phyloP scores from a whole-genome alignment of 352 stramenopile species.

The Sclerospora graminicola region DNA sequence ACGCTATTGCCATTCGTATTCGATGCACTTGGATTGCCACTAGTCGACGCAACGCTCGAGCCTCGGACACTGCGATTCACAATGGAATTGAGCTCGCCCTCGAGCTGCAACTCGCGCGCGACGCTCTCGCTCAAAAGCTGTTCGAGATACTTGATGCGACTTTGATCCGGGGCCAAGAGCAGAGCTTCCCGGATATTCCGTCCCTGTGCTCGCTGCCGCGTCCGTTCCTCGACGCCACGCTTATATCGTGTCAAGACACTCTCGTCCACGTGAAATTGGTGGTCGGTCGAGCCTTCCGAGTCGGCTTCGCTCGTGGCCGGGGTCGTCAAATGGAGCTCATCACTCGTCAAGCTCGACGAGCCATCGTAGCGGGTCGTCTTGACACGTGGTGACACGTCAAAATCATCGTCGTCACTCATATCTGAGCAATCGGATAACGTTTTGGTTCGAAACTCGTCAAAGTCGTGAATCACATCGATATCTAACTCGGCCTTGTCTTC shows the following conservation, averaged over 20 bases:
- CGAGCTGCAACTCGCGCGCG: slow-evolving; percentile 71
- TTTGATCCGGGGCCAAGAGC: slow-evolving; percentile 64
- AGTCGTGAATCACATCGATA: slow-evolving; percentile 79
- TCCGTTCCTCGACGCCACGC: slow-evolving; percentile 55
- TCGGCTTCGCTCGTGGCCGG: slow-evolving; percentile 21
- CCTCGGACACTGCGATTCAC: slow-evolving; percentile 25
- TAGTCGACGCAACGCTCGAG: slow-evolving; percentile 1
- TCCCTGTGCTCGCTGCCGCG: slow-evolving; percentile 62
- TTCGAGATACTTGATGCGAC: slow-evolving; percentile 82
- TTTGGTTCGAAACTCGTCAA: slow-evolving; percentile 57
- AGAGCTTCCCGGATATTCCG: slow-evolving; percentile 73
- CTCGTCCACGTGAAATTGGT: slow-evolving; percentile 30
- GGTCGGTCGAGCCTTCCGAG: slow-evolving; percentile 11
- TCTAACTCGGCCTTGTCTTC: slow-evolving; percentile 66
- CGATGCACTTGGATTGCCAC: slow-evolving; percentile 4
- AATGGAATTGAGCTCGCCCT: slow-evolving; percentile 65
- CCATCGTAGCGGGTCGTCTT: slow-evolving; percentile 27
- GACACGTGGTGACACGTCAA: slow-evolving; percentile 24
- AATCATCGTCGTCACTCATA: slow-evolving; percentile 76
- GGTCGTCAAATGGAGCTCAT: slow-evolving; percentile 21
- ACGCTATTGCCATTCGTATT: slow-evolving; percentile 8
- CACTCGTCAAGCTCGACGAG: slow-evolving; percentile 18
- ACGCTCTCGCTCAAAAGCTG: slow-evolving; percentile 77
- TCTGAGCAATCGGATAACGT: slow-evolving; percentile 70
- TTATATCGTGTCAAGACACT: slow-evolving; percentile 45